Conservation (phyloP, 139 green algal genomes). For the Picochlorum sp. region DNA sequence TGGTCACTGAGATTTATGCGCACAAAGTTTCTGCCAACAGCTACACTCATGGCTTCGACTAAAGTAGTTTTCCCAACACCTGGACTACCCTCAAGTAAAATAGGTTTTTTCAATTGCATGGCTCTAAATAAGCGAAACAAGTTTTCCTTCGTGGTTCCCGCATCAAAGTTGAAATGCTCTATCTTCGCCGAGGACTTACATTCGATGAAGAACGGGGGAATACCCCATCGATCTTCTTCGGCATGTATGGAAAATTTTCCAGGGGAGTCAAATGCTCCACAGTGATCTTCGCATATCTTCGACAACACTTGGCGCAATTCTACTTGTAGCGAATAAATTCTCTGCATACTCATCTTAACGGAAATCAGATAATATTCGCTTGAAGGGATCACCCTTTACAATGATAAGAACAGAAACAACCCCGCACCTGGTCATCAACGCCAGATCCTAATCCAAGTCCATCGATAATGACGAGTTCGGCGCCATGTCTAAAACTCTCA, state of each 20-base stretch:
- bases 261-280: too few species aligned
- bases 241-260: too few species aligned
- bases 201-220: conserved; percentile 68
- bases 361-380: not conserved
- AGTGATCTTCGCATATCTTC: too few species aligned
- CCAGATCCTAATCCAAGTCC: conserved; percentile 79
- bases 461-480: conserved; percentile 85
- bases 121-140: conserved; percentile 81
- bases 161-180: conserved; percentile 69
- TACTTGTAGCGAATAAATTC: too few species aligned
- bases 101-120: conserved; percentile 73
- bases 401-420: conserved; percentile 46
- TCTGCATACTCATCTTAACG: too few species aligned
- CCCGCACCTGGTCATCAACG: conserved; percentile 40
- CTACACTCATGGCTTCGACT: conserved; percentile 71
- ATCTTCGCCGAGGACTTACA: not conserved
- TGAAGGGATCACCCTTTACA: conserved; percentile 19
- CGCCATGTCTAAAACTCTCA: conserved; percentile 77
- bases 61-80: conserved; percentile 96
- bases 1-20: conserved; percentile 96
- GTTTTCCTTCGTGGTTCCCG: conserved; percentile 82
- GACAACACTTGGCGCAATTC: too few species aligned
- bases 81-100: conserved; percentile 91
- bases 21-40: conserved; percentile 58
- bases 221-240: conserved; percentile 46